Evolutionary conservation across 805 yeast genomes (phyloP), one percentile per base, ranked within the genome.

Genomic region (Ogataea chonburiensis): DNA sequence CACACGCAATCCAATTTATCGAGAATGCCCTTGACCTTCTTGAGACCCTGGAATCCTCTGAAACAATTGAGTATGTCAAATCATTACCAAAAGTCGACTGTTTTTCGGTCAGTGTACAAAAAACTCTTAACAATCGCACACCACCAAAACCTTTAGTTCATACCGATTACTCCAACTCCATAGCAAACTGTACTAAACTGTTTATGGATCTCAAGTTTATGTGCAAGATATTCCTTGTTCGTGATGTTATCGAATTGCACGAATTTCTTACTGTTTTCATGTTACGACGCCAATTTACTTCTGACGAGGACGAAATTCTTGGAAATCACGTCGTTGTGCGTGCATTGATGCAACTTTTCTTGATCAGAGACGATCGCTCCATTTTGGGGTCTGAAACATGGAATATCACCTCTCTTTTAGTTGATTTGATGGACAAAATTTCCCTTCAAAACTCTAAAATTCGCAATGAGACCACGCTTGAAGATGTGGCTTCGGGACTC

Each of bases 321-420:
- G 64, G 64, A 0, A 48, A 59, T 27, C 71, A 68, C 44, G 73
- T 70, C 5, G 55, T 84, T n/a, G 70, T 81, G 1, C 67, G 89
- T 41, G 83, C 84, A 2, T 48, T 79, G 8, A 71, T 79, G 47
- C 86, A 81, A 37, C 60, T 81, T 15, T 78, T 73, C 49, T 60
- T 81, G 16, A 64, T 82, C 7, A 63, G 86, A 42, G 85, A 81
- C 50, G 79, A 81, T 53, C 71, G 70, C 35, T 63, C 77, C 1
- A 63, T 84, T 2, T 47, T 79, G 16, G 89, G 88, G 0, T 64
- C 64, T 30, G 26, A 49, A 1, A 42, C 40, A 17, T 67, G 62
- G 35, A 52, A 56, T 11, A 53, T 77, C 17, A 40, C 50, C 9
- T 61, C 63, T 3, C 55, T 71, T 16, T 41, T 72, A 22, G 40